These are phyloP conservation scores for Yamadazyma insecticola DNA, from an alignment of 805 yeast species.

Conservation along the genomic window DNA sequence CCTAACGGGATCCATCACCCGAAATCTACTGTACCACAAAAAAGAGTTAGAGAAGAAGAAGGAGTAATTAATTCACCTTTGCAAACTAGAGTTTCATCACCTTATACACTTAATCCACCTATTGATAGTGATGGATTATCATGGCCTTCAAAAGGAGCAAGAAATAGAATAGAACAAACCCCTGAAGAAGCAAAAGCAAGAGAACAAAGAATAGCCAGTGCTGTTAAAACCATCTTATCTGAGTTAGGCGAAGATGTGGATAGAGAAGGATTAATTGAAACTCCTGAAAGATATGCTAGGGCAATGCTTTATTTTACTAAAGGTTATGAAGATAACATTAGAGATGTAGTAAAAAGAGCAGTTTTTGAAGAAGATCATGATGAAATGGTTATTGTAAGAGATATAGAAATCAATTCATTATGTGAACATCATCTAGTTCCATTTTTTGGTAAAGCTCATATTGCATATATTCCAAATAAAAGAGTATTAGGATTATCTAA, in stretches of 20 bases:
- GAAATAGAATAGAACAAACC: constrained; percentile 65
- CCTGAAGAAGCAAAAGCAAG: constrained; percentile 62
- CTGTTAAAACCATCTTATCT: constrained; percentile 68
- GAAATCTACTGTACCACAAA: too few species aligned
- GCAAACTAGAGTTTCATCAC: constrained; percentile 74
- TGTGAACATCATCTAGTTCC: constrained; percentile 99
- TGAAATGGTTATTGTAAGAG: constrained; percentile 97
- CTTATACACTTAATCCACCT: constrained; percentile 79
- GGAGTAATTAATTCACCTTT: too few species aligned
- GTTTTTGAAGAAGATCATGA: constrained; percentile 98
- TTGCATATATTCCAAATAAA: constrained; percentile 95
- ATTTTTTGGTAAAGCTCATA: constrained; percentile 93
- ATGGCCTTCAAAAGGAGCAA: constrained; percentile 90
- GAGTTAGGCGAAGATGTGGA: constrained; percentile 90
- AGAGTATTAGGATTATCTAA: constrained; percentile 89
- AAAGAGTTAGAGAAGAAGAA: too few species aligned
- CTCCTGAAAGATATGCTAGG: constrained; percentile 94
- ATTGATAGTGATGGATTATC: constrained; percentile 87
- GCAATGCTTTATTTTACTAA: constrained; percentile 95
- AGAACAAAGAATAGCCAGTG: constrained; percentile 74
- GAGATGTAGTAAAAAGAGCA: constrained; percentile 89
- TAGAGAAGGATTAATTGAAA: constrained; percentile 86
- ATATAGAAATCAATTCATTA: constrained; percentile 84
- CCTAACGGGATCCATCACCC: too few species aligned
- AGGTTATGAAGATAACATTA: constrained; percentile 92